Conservation (phyloP, 2,329 filamentous ascomycete genomes). For the Sporothrix pallida region DNA sequence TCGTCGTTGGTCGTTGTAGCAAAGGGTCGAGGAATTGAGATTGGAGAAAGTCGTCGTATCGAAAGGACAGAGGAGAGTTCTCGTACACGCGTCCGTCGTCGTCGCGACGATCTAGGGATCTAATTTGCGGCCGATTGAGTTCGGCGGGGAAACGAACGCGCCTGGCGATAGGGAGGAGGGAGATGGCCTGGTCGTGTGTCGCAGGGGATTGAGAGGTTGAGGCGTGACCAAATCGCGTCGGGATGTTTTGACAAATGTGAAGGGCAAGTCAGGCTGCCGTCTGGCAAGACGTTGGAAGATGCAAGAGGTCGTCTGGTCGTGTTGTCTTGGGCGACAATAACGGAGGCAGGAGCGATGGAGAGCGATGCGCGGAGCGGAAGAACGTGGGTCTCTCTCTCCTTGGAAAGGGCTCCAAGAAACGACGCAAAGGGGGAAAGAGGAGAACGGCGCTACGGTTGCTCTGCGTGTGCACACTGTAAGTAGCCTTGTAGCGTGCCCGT, state of each 20-base stretch:
- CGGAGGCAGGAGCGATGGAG: slow-evolving; percentile 17
- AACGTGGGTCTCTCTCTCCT: slow-evolving; percentile 25
- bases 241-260: not conserved
- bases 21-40: not conserved
- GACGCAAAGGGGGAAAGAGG: not conserved
- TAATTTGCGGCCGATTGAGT: slow-evolving; percentile 20
- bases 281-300: not conserved
- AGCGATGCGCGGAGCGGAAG: slow-evolving; percentile 34
- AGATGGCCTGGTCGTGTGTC: not conserved
- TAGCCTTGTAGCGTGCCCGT: not conserved
- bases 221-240: slow-evolving; percentile 3
- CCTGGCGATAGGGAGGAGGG: slow-evolving; percentile 7
- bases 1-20: not conserved
- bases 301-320: not conserved
- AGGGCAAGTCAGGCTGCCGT: not conserved
- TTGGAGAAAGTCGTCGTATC: not conserved
- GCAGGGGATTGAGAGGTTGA: not conserved
- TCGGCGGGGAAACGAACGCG: slow-evolving; percentile 14
- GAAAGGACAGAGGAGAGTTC: not conserved
- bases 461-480: not conserved
- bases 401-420: not conserved
- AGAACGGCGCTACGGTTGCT: slow-evolving; percentile 24
- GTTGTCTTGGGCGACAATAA: slow-evolving; percentile 27
- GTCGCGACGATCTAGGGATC: slow-evolving; percentile 9
- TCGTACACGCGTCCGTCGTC: slow-evolving; percentile 16